These are phyloP conservation scores for Hymenoscyphus linearis DNA, from an alignment of 2,329 filamentous ascomycete genomes.

Conservation along the genomic window DNA sequence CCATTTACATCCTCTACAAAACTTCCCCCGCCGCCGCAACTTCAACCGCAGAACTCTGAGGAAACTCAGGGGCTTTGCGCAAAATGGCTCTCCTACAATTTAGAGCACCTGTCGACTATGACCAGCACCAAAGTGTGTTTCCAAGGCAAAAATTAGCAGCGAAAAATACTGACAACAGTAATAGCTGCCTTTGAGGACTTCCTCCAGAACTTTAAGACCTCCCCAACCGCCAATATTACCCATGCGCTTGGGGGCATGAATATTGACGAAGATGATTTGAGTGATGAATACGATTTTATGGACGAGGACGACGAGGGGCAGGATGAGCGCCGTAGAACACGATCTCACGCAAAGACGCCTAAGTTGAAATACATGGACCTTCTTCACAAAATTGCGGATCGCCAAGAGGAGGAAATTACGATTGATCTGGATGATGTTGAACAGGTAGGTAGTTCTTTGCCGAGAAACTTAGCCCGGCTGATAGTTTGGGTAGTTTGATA, in stretches of 20 bases:
- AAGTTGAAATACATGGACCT: constrained; percentile 85
- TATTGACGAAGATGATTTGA: constrained; percentile 79
- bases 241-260: constrained; percentile 80
- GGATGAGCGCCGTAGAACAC: constrained; percentile 39
- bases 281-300: constrained; percentile 91
- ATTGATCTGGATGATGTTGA: constrained; percentile 88
- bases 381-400: constrained; percentile 81
- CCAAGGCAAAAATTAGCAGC: neutral
- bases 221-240: constrained; percentile 64
- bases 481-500: constrained; percentile 56
- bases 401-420: constrained; percentile 68
- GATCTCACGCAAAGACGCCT: constrained; percentile 47
- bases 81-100: constrained; percentile 82
- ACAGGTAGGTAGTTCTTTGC: constrained; percentile 51
- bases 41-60: neutral
- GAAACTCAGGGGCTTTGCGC: constrained; percentile 25
- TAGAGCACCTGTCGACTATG: constrained; percentile 77
- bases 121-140: constrained; percentile 67
- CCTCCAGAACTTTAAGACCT: constrained; percentile 80
- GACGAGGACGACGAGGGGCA: constrained; percentile 62
- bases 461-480: constrained; percentile 3
- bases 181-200: constrained; percentile 82
- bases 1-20: neutral
- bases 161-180: constrained; percentile 11
- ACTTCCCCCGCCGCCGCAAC: neutral